phyloP scores from a whole-genome alignment of 768 basidiomycete species.

The Neoboletus subvelutipes region DNA sequence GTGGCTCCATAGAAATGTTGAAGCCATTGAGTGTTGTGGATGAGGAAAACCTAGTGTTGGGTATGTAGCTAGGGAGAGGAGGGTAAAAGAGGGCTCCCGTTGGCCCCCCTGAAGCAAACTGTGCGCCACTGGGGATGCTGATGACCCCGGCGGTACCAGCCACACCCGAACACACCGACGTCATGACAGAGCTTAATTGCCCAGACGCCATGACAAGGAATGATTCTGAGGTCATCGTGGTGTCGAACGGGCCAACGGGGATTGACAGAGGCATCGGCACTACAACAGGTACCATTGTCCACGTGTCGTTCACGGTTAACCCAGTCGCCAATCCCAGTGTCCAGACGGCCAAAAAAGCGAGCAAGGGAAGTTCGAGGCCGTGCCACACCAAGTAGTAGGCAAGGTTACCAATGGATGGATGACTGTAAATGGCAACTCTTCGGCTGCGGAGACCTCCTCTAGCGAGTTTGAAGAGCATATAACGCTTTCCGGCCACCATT shows the following conservation, averaged over 20 bases:
- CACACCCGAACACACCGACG: neutral
- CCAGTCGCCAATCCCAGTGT: neutral
- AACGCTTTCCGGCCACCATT: constrained; percentile 1
- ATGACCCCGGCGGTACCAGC: neutral
- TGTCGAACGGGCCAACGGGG: neutral
- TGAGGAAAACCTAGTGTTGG: neutral
- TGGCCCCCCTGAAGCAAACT: neutral
- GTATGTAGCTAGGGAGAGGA: neutral
- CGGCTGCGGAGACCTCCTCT: neutral
- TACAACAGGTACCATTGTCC: neutral
- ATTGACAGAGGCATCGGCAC: neutral
- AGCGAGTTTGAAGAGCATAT: neutral
- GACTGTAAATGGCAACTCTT: constrained; percentile 3
- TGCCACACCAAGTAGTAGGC: neutral
- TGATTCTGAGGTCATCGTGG: neutral
- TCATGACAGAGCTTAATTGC: neutral
- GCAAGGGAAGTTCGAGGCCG: neutral
- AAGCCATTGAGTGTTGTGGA: neutral
- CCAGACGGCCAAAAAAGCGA: constrained; percentile 3
- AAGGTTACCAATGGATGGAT: neutral
- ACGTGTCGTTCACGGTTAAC: neutral
- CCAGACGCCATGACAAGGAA: too few relatives aligned
- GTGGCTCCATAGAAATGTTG: constrained; percentile 2
- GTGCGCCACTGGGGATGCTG: neutral
- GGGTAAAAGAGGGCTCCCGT: neutral